These are phyloP conservation scores for Alternaria rosae DNA, from an alignment of 2,329 filamentous ascomycete genomes.

Conservation along the genomic window DNA sequence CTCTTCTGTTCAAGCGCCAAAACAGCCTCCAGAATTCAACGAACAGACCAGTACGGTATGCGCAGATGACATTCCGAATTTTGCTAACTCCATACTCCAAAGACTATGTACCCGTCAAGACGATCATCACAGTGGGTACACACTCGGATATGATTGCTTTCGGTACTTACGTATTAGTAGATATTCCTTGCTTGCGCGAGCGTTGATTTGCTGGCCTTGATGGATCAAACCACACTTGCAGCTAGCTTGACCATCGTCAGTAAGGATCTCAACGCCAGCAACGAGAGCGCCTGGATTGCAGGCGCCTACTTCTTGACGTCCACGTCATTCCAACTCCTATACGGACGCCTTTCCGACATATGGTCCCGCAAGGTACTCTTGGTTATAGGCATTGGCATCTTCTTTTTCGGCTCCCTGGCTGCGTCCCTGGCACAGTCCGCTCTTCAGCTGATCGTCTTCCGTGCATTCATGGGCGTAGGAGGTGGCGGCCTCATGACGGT, in stretches of 20 bases:
- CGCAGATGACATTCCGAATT: not conserved
- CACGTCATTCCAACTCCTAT: slow-evolving; percentile 70
- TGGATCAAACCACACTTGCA: slow-evolving; percentile 34
- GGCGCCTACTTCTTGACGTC: slow-evolving; percentile 64
- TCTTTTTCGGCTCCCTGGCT: slow-evolving; percentile 63
- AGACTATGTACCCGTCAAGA: slow-evolving; percentile 30
- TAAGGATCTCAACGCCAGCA: slow-evolving; percentile 48
- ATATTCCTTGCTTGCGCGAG: slow-evolving; percentile 35
- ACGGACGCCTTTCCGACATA: slow-evolving; percentile 69
- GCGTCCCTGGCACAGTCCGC: slow-evolving; percentile 62
- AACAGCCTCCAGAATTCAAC: slow-evolving; percentile 20
- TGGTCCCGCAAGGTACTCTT: slow-evolving; percentile 58
- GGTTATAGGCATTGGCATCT: slow-evolving; percentile 59
- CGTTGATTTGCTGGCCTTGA: slow-evolving; percentile 29
- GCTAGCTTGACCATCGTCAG: slow-evolving; percentile 29
- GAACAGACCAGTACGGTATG: slow-evolving; percentile 25
- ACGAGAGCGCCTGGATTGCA: slow-evolving; percentile 64
- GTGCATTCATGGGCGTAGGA: slow-evolving; percentile 67
- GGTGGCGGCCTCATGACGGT: slow-evolving; percentile 64
- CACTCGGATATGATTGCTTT: not conserved
- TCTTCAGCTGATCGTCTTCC: slow-evolving; percentile 64
- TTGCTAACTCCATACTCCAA: not conserved
- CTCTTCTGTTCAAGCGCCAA: not conserved
- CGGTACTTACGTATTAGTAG: slow-evolving; percentile 10
- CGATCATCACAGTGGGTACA: slow-evolving; percentile 25